Evolutionary conservation across 176 grass and related monocot species (phyloP).

Genomic region (Luzula sylvatica): DNA sequence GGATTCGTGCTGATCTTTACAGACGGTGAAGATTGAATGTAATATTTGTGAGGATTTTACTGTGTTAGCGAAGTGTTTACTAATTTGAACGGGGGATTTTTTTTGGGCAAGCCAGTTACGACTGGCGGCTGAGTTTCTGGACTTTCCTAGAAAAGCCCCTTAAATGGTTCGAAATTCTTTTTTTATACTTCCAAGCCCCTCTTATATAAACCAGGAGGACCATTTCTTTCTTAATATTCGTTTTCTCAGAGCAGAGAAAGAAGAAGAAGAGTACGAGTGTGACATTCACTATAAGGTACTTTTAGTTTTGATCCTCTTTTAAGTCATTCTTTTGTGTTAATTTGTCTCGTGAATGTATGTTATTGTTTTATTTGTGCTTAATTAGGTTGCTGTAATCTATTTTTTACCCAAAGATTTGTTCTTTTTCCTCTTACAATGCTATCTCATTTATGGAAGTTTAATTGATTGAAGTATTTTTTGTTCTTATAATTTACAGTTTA

Average conservation of each 20-base stretch:
- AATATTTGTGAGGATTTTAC: not conserved
- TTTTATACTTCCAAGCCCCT: not conserved
- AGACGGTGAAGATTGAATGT: not conserved
- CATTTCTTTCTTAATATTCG: not conserved
- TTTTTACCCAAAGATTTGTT: no score
- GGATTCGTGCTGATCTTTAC: not conserved
- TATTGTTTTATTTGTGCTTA: no score
- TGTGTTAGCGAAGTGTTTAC: not conserved
- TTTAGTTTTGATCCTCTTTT: not conserved
- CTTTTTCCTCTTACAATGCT: no score
- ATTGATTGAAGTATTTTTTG: no score
- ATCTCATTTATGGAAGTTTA: no score
- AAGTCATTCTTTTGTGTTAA: not conserved
- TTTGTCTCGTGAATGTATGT: no score
- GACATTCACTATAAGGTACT: no score
- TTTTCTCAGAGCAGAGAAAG: conserved; percentile 8
- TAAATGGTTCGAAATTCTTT: conserved; percentile 1
- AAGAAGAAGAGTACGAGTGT: not conserved
- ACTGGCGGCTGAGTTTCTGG: conserved; percentile 18
- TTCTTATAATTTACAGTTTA: no score
- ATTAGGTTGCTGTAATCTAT: no score
- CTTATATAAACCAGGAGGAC: conserved; percentile 6
- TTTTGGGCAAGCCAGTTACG: not conserved
- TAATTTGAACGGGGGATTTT: not conserved
- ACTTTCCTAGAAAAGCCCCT: conserved; percentile 17